Base-by-base conservation (phyloP, 2,329 filamentous ascomycete genomes). In the Bisporella sp. region DNA sequence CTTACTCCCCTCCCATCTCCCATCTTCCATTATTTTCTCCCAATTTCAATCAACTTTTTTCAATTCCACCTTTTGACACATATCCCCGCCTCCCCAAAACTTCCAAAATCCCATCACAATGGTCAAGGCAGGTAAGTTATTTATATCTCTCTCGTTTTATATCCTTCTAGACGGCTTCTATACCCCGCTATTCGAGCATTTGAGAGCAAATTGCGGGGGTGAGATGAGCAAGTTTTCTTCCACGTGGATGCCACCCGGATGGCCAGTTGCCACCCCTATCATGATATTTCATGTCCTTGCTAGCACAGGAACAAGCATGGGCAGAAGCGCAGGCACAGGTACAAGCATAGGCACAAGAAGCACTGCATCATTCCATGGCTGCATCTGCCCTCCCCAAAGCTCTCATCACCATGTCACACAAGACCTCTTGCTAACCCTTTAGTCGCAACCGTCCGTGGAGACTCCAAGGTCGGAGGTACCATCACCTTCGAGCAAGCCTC, bases 361-460 rank as follows among this genome's bases (percentile, higher is more conserved):
- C 21, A 21, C 21, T 21, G 21, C 21, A 21, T 21, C 21, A 3
- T 21, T 21, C 21, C 21, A 21, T 21, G 21, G 21, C 21, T 21
- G 21, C 21, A 21, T 21, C 21, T 21, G 21, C 21, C 21, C 21
- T 21, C 21, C 21, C 21, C 21, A 21, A 21, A 21, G 21, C 21
- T 21, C 21, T 21, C 21, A 21, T 21, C 21, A 21, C 21, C 21
- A 3, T 21, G 21, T 21, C 21, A 21, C 21, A 21, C 21, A 21
- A 21, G 30, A 49, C 30, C 43, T 53, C 45, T 42, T 30, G 49
- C 53, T 50, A 39, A 46, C 55, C 41, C 4, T 39, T 50, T 68
- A 97, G 93, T 97, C 77, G 88, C 87, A 76, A 89, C 96, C 72
- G 76, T 99, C 79, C 92, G 93, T 74, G 93, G 93, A 82, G 93